phyloP scores from a whole-genome alignment of 352 stramenopile species.

The Pythium monospermum region DNA sequence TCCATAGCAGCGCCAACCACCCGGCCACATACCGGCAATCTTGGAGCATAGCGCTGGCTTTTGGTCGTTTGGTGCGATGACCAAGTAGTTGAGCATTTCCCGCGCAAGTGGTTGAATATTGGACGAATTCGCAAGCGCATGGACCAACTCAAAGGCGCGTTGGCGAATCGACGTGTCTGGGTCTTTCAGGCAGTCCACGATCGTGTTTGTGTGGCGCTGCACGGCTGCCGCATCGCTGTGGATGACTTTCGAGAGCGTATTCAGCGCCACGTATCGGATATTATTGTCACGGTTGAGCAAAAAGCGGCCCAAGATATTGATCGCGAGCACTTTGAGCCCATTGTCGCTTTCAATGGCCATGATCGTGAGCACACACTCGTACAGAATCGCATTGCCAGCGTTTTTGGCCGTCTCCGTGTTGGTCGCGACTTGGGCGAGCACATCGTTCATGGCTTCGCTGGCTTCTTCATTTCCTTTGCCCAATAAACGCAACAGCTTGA shows the following conservation, averaged over 20 bases:
- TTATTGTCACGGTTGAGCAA: constrained; percentile 99
- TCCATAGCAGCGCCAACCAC: not conserved
- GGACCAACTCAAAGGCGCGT: constrained; percentile 98
- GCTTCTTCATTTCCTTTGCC: constrained; percentile 94
- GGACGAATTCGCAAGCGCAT: constrained; percentile 95
- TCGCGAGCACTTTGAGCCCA: constrained; percentile 93
- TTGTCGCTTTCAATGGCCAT: constrained; percentile 98
- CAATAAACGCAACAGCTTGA: constrained; percentile 93
- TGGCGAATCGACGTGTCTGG: constrained; percentile 98
- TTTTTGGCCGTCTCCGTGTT: constrained; percentile 99
- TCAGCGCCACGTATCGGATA: constrained; percentile 99
- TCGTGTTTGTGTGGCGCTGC: constrained; percentile 96
- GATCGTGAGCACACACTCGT: constrained; percentile 99
- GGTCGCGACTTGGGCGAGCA: constrained; percentile 99
- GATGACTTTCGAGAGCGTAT: constrained; percentile 93
- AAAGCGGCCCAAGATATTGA: constrained; percentile 99
- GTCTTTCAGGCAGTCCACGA: constrained; percentile 94
- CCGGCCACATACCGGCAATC: constrained; percentile 77
- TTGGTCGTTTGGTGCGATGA: constrained; percentile 95
- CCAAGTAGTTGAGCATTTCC: constrained; percentile 99
- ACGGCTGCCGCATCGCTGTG: constrained; percentile 91
- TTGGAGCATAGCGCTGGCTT: constrained; percentile 93
- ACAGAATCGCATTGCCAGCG: constrained; percentile 98
- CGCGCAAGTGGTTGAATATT: constrained; percentile 96
- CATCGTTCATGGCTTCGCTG: constrained; percentile 94